Conservation (phyloP, 139 green algal species). For the Tetraselmis striata region DNA sequence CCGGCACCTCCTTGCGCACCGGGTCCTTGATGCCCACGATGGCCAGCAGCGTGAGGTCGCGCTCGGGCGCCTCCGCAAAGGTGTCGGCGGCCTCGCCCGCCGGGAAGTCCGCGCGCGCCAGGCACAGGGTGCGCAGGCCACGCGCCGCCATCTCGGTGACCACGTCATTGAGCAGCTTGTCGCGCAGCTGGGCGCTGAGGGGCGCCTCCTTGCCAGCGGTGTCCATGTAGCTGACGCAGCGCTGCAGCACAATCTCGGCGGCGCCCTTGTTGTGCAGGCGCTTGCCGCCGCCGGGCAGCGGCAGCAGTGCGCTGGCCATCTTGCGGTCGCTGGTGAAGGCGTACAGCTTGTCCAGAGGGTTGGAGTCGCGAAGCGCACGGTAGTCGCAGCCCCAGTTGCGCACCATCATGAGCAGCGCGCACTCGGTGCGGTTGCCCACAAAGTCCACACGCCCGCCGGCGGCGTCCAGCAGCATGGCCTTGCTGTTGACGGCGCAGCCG, state of each 20-base stretch:
- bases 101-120: constrained; percentile 60
- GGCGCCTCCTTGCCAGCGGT: constrained; percentile 36
- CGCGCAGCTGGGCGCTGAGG: constrained; percentile 37
- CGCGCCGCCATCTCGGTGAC: constrained; percentile 66
- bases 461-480: constrained; percentile 71
- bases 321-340: constrained; percentile 87
- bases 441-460: constrained; percentile 46
- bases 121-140: constrained; percentile 81
- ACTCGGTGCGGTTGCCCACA: constrained; percentile 91
- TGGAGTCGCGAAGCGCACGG: constrained; percentile 23
- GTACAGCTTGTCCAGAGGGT: constrained; percentile 52
- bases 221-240: constrained; percentile 55
- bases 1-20: constrained; percentile 67
- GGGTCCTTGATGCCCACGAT: constrained; percentile 98
- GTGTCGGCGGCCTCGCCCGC: constrained; percentile 35
- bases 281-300: constrained; percentile 32
- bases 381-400: constrained; percentile 66
- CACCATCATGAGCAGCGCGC: constrained; percentile 80
- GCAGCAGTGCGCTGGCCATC: constrained; percentile 67
- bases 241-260: constrained; percentile 84
- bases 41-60: constrained; percentile 48
- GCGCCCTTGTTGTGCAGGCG: constrained; percentile 89
- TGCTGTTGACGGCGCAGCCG: constrained; percentile 74
- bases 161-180: constrained; percentile 40
- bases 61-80: constrained; percentile 51